Base-by-base conservation (phyloP, 148 eudicot genomes). In the Spergularia marina region DNA sequence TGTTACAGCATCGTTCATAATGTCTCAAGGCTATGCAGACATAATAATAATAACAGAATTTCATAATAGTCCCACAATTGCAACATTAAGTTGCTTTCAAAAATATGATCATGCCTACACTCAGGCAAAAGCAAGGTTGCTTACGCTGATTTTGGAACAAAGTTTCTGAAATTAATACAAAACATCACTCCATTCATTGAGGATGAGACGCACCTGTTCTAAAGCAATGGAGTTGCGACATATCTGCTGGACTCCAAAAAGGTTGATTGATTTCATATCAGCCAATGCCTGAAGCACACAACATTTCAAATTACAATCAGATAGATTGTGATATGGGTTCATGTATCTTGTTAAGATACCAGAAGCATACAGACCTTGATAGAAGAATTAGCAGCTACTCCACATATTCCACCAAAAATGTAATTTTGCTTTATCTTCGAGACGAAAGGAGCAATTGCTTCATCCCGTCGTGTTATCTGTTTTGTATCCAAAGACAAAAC, bases 231-330 rank as follows among this genome's bases (percentile, higher is more conserved):
- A 88, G 79, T 95, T 91, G 72, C 99, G 96, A 62, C 97, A 95
- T 84, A 95, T 92, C 84, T 95, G 99, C 80, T 92, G 99, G 85
- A 96, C 98, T 53, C 99, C 99, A 81, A 96, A 91, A 74, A 96
- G 98, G 76, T 96, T 92, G 80, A 96, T 85, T 73, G 89, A 87
- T 78, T 85, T 92, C 86, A 92, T 89, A 72, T 89, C 94, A 79
- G 93, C 90, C 90, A 96, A 87, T 59, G 93, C 98, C 99, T 96
- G 84, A 71, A 21, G 78, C 84, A 63, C 14, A 53, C 68, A 66
- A 40, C 65, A 61, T 74, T 51, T 47, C 69, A 44, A 73, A 77
- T 54, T 57, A 71, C 30, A 53, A 76, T 25, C 51, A 73, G 39
- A 82, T 71, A 79, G 55, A 40, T 25, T 72, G n/a, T 7, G 12